Percentiles rank a stretch among this genome's conserved stretches.
phyloP scores from a whole-genome alignment of 371 early-diverging fungal species.

The Saksenaea vasiformis region DNA sequence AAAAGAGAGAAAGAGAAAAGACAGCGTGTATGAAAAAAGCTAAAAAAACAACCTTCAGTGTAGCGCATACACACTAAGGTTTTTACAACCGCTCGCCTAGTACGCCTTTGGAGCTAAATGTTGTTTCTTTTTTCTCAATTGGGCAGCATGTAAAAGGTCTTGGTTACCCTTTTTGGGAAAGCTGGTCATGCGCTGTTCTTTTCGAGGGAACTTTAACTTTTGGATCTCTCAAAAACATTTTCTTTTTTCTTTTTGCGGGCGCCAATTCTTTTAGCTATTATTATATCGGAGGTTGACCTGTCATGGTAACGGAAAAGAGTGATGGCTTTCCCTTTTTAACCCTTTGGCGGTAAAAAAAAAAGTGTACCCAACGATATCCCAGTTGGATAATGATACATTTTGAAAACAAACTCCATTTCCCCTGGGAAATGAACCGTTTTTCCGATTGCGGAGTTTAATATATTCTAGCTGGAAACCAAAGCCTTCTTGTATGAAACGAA shows the following conservation, averaged over 20 bases:
- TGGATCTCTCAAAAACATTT: background rate
- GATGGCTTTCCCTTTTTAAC: background rate
- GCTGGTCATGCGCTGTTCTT: constrained; percentile 1
- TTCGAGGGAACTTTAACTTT: background rate
- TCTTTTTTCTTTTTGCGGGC: too few species aligned
- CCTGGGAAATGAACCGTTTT: constrained; percentile 7
- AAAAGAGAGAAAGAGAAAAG: background rate
- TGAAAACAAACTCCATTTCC: constrained; percentile 3
- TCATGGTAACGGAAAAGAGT: background rate
- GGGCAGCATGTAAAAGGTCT: background rate
- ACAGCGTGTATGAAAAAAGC: background rate
- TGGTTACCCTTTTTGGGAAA: background rate
- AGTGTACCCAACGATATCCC: too few species aligned
- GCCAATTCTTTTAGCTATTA: too few species aligned
- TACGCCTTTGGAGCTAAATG: background rate
- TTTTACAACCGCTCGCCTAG: background rate
- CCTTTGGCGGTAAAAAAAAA: background rate
- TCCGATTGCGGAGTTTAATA: background rate
- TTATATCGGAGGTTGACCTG: background rate
- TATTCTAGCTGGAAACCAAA: background rate
- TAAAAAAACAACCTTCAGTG: background rate
- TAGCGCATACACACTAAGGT: background rate
- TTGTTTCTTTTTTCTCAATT: background rate
- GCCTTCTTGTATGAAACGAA: background rate
- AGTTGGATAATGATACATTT: constrained; percentile 1